phyloP scores from a whole-genome alignment of 805 yeast species.

The Priceomyces melissophilus region DNA sequence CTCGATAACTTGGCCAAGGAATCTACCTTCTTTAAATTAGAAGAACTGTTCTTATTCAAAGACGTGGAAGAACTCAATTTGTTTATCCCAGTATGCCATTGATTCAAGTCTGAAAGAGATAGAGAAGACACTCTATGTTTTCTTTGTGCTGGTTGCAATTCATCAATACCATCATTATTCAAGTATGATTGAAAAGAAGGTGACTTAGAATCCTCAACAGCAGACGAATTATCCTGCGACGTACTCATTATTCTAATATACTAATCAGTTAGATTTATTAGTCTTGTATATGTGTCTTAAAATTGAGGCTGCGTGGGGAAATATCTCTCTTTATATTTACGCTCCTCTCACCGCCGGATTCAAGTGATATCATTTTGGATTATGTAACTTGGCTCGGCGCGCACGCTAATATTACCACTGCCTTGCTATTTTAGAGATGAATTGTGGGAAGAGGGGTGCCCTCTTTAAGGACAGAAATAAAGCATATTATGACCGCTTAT shows the following conservation, averaged over 20 bases:
- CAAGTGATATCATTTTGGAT: too few species aligned
- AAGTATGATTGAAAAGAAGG: conserved; percentile 50
- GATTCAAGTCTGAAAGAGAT: conserved; percentile 61
- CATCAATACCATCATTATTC: conserved; percentile 72
- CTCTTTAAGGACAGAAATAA: too few species aligned
- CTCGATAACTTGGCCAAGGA: conserved; percentile 44
- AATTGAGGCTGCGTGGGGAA: too few species aligned
- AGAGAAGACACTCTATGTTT: conserved; percentile 63
- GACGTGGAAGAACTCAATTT: conserved; percentile 36
- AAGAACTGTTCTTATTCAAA: conserved; percentile 30
- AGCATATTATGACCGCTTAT: too few species aligned
- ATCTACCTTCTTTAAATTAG: conserved; percentile 41
- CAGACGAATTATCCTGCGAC: conserved; percentile 4
- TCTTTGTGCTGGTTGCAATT: conserved; percentile 58
- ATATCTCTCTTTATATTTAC: too few species aligned
- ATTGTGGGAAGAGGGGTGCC: too few species aligned
- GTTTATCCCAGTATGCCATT: conserved; percentile 54
- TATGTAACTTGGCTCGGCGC: too few species aligned
- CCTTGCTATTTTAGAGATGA: too few species aligned
- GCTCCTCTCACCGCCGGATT: too few species aligned
- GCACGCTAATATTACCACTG: too few species aligned
- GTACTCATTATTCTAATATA: neutral
- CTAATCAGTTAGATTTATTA: neutral
- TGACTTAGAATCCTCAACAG: conserved; percentile 8
- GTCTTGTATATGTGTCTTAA: too few species aligned